Evolutionary conservation across 176 grass and related monocot species (phyloP).

Genomic region (Paspalum notatum): DNA sequence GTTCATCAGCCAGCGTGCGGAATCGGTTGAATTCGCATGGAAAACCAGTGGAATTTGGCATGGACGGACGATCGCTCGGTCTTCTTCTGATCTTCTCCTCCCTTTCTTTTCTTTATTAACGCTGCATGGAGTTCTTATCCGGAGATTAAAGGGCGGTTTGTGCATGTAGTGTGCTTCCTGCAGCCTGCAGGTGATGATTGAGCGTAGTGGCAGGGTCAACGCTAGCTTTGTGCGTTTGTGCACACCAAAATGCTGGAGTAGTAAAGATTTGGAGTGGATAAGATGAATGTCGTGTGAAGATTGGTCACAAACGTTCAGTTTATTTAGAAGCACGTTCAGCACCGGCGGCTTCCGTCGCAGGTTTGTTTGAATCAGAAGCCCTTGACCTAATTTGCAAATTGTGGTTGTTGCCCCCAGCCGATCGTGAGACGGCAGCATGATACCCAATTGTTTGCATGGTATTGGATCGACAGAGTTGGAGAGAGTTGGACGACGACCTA

Average conservation of each 20-base stretch:
- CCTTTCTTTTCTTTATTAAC: not conserved
- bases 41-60: not conserved
- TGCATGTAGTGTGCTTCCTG: not conserved
- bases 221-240: not conserved
- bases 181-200: not conserved
- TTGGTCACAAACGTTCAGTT: not conserved
- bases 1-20: not conserved
- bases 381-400: not conserved
- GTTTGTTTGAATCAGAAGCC: not conserved
- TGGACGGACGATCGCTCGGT: not conserved
- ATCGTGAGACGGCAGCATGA: too few species aligned
- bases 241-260: not conserved
- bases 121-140: not conserved
- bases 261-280: constrained; percentile 11
- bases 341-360: not conserved
- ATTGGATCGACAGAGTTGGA: too few species aligned
- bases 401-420: too few species aligned
- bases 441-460: too few species aligned
- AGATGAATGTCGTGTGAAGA: not conserved
- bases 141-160: constrained; percentile 12
- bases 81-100: not conserved
- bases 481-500: too few species aligned
- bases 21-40: not conserved
- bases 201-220: constrained; percentile 2
- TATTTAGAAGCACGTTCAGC: not conserved